These are phyloP conservation scores for Hemileia vastatrix DNA, from an alignment of 1,284 basidiomycete species.

Conservation along the genomic window DNA sequence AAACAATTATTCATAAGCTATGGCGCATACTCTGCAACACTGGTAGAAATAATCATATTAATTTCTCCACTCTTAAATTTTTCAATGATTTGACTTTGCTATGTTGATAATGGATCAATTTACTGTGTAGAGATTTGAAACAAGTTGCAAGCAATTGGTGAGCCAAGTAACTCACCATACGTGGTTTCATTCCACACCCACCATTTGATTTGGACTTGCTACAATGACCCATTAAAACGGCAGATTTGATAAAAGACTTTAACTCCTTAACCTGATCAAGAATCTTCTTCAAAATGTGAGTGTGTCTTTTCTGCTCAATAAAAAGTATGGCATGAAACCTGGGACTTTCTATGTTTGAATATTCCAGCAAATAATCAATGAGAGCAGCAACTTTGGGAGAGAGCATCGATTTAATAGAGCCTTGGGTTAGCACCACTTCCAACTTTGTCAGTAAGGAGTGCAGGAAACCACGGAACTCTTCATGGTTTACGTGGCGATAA, in stretches of 20 bases:
- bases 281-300: constrained; percentile 58
- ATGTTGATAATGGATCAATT: constrained; percentile 28
- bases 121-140: too few relatives aligned
- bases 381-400: constrained; percentile 61
- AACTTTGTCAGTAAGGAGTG: too few relatives aligned
- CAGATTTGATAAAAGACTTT: constrained; percentile 53
- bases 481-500: too few relatives aligned
- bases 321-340: constrained; percentile 70
- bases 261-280: constrained; percentile 55
- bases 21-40: constrained; percentile 56
- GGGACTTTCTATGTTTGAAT: constrained; percentile 47
- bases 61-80: constrained; percentile 57
- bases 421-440: too few relatives aligned
- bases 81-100: constrained; percentile 55
- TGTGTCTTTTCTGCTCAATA: constrained; percentile 68
- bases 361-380: constrained; percentile 54
- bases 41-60: constrained; percentile 68
- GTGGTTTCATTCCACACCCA: constrained; percentile 50
- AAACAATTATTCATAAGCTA: not conserved
- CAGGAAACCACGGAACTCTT: too few relatives aligned
- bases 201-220: constrained; percentile 43
- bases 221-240: constrained; percentile 62
- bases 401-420: constrained; percentile 37
- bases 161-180: not conserved
- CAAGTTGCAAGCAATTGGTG: too few relatives aligned